Conservation (phyloP, 2,329 filamentous ascomycete genomes). For the Rutstroemia sydowiana region DNA sequence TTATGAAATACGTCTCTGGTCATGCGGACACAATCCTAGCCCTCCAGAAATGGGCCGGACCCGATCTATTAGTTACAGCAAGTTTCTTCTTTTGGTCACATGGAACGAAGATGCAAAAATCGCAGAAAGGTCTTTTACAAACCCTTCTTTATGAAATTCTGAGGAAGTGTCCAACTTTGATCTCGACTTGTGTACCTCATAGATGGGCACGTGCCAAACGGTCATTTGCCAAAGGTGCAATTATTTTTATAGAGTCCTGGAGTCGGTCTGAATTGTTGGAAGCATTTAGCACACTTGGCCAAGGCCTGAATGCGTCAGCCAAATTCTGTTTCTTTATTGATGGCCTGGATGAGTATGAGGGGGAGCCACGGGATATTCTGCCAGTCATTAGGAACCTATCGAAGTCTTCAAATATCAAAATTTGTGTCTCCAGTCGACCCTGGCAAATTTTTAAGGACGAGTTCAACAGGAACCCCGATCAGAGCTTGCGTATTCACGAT, state of each 20-base stretch:
- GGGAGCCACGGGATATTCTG: neutral
- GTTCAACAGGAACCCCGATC: neutral
- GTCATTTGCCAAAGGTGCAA: neutral
- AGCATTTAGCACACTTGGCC: neutral
- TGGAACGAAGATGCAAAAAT: slow-evolving; percentile 25
- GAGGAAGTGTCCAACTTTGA: neutral
- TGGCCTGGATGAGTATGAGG: neutral
- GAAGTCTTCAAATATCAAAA: neutral
- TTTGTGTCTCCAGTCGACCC: neutral
- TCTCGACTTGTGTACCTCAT: neutral
- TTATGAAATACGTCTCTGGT: slow-evolving; percentile 16
- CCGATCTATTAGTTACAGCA: slow-evolving; percentile 21
- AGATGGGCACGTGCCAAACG: neutral
- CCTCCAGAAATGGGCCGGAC: slow-evolving; percentile 25
- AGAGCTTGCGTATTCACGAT: neutral
- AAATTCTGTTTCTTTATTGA: neutral
- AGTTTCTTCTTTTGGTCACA: slow-evolving; percentile 42
- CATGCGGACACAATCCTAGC: neutral
- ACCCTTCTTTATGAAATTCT: slow-evolving; percentile 8
- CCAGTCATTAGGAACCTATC: neutral
- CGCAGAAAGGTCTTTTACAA: slow-evolving; percentile 10
- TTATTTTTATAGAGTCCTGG: neutral
- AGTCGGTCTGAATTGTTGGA: neutral
- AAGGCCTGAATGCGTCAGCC: neutral
- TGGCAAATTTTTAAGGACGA: neutral